Percentiles rank a stretch among this genome's conserved stretches.
Evolutionary conservation across 768 basidiomycete genomes (phyloP).

Genomic region (Psilocybe cyanescens): DNA sequence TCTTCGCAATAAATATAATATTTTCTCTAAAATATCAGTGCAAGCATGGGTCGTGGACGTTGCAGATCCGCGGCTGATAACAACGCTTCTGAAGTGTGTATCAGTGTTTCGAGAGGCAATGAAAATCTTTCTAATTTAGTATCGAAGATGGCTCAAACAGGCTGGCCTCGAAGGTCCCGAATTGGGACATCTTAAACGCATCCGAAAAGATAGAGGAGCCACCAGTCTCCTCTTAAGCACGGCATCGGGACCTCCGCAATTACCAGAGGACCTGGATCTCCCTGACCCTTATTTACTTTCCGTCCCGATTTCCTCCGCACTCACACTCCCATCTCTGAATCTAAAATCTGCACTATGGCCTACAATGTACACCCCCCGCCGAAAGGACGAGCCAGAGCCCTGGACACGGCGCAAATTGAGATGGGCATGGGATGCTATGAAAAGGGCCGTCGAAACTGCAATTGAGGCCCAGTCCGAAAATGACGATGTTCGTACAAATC

Average conservation of each 20-base stretch:
- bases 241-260: slow-evolving; percentile 41
- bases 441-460: slow-evolving; percentile 53
- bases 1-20: not conserved
- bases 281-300: slow-evolving; percentile 54
- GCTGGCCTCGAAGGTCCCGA: slow-evolving; percentile 61
- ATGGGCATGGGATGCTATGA: slow-evolving; percentile 81
- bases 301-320: slow-evolving; percentile 71
- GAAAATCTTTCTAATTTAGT: not conserved
- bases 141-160: slow-evolving; percentile 69
- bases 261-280: slow-evolving; percentile 54
- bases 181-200: slow-evolving; percentile 77
- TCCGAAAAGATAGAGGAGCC: slow-evolving; percentile 55
- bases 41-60: slow-evolving; percentile 82
- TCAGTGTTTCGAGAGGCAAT: not conserved
- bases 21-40: slow-evolving; percentile 40
- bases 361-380: slow-evolving; percentile 69
- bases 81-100: slow-evolving; percentile 64
- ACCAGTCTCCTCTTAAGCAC: slow-evolving; percentile 60
- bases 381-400: slow-evolving; percentile 65
- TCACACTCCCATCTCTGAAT: slow-evolving; percentile 65
- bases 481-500: slow-evolving; percentile 59
- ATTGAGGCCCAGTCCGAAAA: slow-evolving; percentile 37
- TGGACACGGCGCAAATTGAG: slow-evolving; percentile 69
- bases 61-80: slow-evolving; percentile 60
- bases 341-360: slow-evolving; percentile 87